A percentile compares a stretch with the other conserved stretches of the same genome.
Evolutionary conservation across 2,329 filamentous ascomycete species (phyloP).

Genomic region (Microsporum audouinii): DNA sequence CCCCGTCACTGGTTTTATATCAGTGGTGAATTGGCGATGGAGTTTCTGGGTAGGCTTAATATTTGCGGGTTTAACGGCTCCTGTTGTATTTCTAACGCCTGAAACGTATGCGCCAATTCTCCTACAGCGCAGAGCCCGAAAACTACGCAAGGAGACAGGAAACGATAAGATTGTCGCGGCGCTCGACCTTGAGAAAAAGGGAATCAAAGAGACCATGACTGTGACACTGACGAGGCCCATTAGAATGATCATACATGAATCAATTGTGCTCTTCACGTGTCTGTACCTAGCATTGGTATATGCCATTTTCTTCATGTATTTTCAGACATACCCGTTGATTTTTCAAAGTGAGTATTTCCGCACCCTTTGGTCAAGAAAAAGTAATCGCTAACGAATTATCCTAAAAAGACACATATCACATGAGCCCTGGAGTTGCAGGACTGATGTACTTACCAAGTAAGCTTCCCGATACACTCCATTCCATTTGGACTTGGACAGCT

Average conservation of each 20-base stretch:
- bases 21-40: slow-evolving; percentile 37
- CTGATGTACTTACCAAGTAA: slow-evolving; percentile 15
- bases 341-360: slow-evolving; percentile 11
- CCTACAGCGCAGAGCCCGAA: slow-evolving; percentile 42
- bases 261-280: slow-evolving; percentile 20
- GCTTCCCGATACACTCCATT: slow-evolving; percentile 9
- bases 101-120: slow-evolving; percentile 53
- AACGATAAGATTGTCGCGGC: slow-evolving; percentile 14
- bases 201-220: slow-evolving; percentile 12
- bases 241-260: slow-evolving; percentile 19
- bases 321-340: slow-evolving; percentile 16
- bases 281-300: slow-evolving; percentile 20
- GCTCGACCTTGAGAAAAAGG: slow-evolving; percentile 13
- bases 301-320: slow-evolving; percentile 15
- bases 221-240: slow-evolving; percentile 18
- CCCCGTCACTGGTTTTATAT: slow-evolving; percentile 37
- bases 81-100: slow-evolving; percentile 49
- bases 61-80: slow-evolving; percentile 47
- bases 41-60: slow-evolving; percentile 54
- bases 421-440: slow-evolving; percentile 12
- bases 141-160: slow-evolving; percentile 13
- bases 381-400: background rate
- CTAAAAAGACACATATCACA: slow-evolving; percentile 12
- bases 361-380: background rate
- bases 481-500: slow-evolving; percentile 3